Evolutionary conservation across 441 rosid genomes (phyloP).

Genomic region (Heliophila coronopifolia): DNA sequence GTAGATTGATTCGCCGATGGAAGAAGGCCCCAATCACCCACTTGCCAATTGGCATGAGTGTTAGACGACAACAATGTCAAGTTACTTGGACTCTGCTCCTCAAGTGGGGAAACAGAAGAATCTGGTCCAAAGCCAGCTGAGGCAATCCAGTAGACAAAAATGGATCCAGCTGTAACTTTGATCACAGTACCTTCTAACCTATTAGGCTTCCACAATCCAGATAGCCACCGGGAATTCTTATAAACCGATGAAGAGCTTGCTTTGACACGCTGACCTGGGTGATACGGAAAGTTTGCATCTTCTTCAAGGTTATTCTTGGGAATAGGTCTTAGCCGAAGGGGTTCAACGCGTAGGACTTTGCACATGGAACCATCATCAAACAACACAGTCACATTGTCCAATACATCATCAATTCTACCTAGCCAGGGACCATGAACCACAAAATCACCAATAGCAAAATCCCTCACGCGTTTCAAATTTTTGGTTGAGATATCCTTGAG

Average conservation of each 20-base stretch:
- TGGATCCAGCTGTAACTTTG: slow-evolving; percentile 75
- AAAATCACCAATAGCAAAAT: slow-evolving; percentile 75
- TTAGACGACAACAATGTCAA: slow-evolving; percentile 78
- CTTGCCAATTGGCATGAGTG: slow-evolving; percentile 90
- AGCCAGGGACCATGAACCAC: slow-evolving; percentile 92
- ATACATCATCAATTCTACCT: slow-evolving; percentile 86
- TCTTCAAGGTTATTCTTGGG: slow-evolving; percentile 70
- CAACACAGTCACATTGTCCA: slow-evolving; percentile 85
- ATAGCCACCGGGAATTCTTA: slow-evolving; percentile 72
- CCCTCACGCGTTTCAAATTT: slow-evolving; percentile 76
- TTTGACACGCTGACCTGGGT: slow-evolving; percentile 92
- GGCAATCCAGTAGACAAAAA: slow-evolving; percentile 89
- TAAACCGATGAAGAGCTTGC: slow-evolving; percentile 79
- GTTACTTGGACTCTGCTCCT: slow-evolving; percentile 82
- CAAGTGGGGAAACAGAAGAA: slow-evolving; percentile 80
- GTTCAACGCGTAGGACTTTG: slow-evolving; percentile 78
- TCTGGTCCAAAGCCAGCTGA: slow-evolving; percentile 89
- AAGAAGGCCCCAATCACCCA: slow-evolving; percentile 89
- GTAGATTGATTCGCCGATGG: slow-evolving; percentile 44
- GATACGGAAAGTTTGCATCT: slow-evolving; percentile 72
- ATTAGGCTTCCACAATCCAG: slow-evolving; percentile 83
- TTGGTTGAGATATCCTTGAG: slow-evolving; percentile 57
- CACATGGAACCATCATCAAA: slow-evolving; percentile 93
- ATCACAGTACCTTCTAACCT: slow-evolving; percentile 89
- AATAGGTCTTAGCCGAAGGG: slow-evolving; percentile 59